phyloP scores from a whole-genome alignment of 2,329 filamentous ascomycete genomes.

The Verticillium longisporum region DNA sequence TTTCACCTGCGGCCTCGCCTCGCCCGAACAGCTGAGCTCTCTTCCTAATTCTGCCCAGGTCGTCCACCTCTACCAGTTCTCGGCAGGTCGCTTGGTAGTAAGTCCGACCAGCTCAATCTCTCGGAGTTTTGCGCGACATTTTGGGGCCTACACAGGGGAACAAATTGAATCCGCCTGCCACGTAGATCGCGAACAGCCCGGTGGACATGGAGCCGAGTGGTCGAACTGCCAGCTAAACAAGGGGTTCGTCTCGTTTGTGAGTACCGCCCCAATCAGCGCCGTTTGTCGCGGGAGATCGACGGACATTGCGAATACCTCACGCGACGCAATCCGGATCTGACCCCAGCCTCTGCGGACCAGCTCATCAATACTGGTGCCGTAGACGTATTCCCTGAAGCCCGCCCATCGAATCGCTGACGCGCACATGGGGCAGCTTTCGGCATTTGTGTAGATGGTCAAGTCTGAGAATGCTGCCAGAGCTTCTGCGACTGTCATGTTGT shows the following conservation, averaged over 20 bases:
- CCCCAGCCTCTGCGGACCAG: constrained; percentile 41
- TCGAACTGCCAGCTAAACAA: constrained; percentile 50
- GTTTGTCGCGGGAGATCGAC: constrained; percentile 26
- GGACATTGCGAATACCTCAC: constrained; percentile 38
- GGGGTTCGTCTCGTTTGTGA: constrained; percentile 46
- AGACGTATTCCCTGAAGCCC: constrained; percentile 48
- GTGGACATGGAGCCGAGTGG: constrained; percentile 6
- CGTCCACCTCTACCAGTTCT: not conserved
- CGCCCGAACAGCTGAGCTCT: not conserved
- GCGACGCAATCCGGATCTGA: constrained; percentile 39
- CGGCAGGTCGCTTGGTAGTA: not conserved
- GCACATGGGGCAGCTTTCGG: constrained; percentile 52
- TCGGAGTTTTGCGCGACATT: not conserved
- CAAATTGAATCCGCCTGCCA: not conserved
- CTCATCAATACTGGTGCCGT: constrained; percentile 40
- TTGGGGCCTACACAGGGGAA: not conserved
- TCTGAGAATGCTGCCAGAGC: constrained; percentile 35
- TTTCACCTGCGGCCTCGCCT: not conserved
- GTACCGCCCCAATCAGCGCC: constrained; percentile 33
- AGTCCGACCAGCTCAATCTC: not conserved
- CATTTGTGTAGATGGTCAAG: constrained; percentile 50
- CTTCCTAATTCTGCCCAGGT: not conserved
- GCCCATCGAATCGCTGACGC: constrained; percentile 49
- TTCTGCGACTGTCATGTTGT: constrained; percentile 30
- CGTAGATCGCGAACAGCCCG: constrained; percentile 4